Conservation (phyloP, 768 basidiomycete genomes). For the Clitopilus hobsonii region DNA sequence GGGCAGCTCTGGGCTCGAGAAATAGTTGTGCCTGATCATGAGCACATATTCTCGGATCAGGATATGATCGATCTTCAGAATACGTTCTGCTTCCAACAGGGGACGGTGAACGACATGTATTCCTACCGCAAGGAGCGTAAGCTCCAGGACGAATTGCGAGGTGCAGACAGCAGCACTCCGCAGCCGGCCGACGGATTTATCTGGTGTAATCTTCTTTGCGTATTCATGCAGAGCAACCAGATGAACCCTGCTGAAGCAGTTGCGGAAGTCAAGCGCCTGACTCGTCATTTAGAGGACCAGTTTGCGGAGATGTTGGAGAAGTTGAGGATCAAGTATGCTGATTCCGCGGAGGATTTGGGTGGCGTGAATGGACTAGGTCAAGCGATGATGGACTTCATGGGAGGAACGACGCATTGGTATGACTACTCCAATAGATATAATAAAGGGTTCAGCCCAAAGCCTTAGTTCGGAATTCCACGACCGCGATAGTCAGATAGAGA, state of each 20-base stretch:
- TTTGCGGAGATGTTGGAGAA: neutral
- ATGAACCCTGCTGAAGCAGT: neutral
- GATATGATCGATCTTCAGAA: neutral
- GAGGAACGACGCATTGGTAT: neutral
- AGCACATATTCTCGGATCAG: neutral
- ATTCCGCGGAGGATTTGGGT: neutral
- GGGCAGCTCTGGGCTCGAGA: neutral
- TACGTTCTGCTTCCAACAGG: neutral
- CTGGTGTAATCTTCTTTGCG: neutral
- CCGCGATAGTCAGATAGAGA: no score
- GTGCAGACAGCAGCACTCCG: neutral
- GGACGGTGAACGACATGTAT: neutral
- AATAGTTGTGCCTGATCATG: neutral
- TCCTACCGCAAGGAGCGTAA: neutral
- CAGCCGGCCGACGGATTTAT: neutral
- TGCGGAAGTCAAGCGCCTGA: neutral
- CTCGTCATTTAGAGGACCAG: neutral
- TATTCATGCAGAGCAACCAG: neutral
- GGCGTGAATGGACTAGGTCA: neutral
- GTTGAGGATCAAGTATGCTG: neutral
- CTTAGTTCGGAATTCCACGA: no score
- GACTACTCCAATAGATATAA: neutral
- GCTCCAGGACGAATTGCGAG: neutral
- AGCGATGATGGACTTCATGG: neutral
- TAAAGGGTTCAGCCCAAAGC: no score